Base-by-base conservation (phyloP, 768 basidiomycete genomes). In the Holtermannia corniformis region DNA sequence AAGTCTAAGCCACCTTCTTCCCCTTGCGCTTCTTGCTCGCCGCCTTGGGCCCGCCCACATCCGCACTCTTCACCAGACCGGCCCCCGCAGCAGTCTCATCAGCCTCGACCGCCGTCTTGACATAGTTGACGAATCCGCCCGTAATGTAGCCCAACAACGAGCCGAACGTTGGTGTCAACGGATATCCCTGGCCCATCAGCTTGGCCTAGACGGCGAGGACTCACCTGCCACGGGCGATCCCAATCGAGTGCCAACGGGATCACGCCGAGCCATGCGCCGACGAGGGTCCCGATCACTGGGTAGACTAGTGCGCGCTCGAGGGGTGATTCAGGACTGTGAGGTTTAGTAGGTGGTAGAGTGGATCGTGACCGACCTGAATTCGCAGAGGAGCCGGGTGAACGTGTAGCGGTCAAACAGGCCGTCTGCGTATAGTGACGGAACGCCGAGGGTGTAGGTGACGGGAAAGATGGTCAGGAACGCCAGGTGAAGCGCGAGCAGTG, bases 211-310 rank as follows among this genome's bases (percentile, higher is more conserved):
- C 43, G 10, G 23, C 19, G 26, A 40, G 23, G 28, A 74, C 80
- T 52, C 49, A 87, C 90, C 84, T 96, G 93, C 92, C 92, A 96
- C 5, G 92, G 88, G 32, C 89, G 79, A 65, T 91, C 91, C 93
- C 93, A 97, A 73, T 97, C 93, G 16, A 97, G 80, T 0, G 88
- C 86, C 44, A 91, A 83, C 1, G 89, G 87, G 44, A 92, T 76
- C 10, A 79, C 81, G 14, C 90, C 91, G 13, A 79, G 28, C 92
- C 90, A 95, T 42, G 79, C 77, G 4, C 92, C 93, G 19, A 83
- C 24, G 41, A 85, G 58, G 0, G 86, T 75, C 40, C 87, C 87
- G 22, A 84, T 63, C 11, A 80, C 79, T 14, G 93, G 87, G 62
- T 87, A 90, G 16, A 92, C 79, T 20, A 93, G 69, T 0, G 82